Evolutionary conservation across 2,329 filamentous ascomycete species (phyloP).

Genomic region (Cadophora sp.): DNA sequence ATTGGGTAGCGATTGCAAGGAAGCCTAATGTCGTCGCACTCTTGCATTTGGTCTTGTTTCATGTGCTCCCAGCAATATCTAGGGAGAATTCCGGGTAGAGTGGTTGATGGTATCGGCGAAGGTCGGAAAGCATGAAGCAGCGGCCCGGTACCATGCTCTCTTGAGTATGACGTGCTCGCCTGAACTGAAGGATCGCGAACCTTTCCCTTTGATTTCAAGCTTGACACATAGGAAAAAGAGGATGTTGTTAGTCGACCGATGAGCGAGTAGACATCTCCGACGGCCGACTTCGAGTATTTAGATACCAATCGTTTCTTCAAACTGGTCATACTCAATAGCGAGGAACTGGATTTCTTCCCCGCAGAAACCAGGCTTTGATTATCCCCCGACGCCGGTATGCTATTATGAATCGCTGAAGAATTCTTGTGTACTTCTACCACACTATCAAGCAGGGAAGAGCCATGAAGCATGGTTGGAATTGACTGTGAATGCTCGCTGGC

Average conservation of each 20-base stretch:
- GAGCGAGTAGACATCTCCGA: constrained; percentile 24
- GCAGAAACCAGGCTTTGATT: background rate
- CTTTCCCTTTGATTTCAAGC: background rate
- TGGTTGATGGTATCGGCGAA: background rate
- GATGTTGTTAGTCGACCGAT: constrained; percentile 24
- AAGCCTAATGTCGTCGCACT: constrained; percentile 18
- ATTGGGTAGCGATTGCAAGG: constrained; percentile 15
- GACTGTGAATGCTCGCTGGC: too few relatives aligned
- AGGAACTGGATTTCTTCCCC: constrained; percentile 3
- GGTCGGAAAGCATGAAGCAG: too few relatives aligned
- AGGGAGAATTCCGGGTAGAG: constrained; percentile 29
- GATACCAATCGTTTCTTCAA: constrained; percentile 20
- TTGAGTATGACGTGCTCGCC: too few relatives aligned
- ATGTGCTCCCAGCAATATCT: constrained; percentile 32
- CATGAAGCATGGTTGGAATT: too few relatives aligned
- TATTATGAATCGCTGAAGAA: too few relatives aligned
- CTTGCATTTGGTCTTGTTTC: constrained; percentile 19
- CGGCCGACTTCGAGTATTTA: constrained; percentile 19
- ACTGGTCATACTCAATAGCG: constrained; percentile 18
- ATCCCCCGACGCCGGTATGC: background rate
- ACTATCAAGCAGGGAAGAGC: too few relatives aligned
- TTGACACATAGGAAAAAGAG: constrained; percentile 15
- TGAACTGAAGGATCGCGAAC: too few relatives aligned
- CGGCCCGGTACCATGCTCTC: too few relatives aligned
- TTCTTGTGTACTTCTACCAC: too few relatives aligned